Evolutionary conservation across 306 rosid genomes (phyloP).

Genomic region (Cicer judaicum): DNA sequence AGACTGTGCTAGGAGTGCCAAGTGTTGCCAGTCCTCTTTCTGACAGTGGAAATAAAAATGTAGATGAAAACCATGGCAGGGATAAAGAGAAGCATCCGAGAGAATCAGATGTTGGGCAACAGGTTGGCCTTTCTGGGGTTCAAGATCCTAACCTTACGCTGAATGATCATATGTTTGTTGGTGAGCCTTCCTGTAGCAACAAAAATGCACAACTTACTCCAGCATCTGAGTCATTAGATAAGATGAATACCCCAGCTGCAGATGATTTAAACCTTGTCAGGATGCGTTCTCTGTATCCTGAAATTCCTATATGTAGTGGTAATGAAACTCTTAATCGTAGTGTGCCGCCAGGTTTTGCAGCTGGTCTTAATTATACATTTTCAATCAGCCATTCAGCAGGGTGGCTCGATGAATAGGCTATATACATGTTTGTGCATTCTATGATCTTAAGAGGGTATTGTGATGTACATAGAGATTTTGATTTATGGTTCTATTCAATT

Average conservation of each 20-base stretch:
- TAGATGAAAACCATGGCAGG: neutral
- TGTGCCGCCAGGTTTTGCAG: conserved; percentile 53
- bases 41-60: conserved; percentile 40
- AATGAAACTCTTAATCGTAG: conserved; percentile 27
- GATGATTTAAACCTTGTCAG: conserved; percentile 55
- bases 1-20: conserved; percentile 22
- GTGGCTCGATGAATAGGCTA: conserved; percentile 67
- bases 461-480: neutral
- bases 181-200: conserved; percentile 29
- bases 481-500: neutral
- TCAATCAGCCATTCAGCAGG: conserved; percentile 61
- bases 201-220: conserved; percentile 42
- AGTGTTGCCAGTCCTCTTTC: conserved; percentile 24
- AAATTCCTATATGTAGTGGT: conserved; percentile 26
- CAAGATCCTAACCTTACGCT: neutral
- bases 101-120: conserved; percentile 45
- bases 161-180: neutral
- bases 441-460: neutral
- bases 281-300: conserved; percentile 42
- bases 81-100: conserved; percentile 42
- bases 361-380: conserved; percentile 49
- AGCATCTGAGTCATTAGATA: conserved; percentile 40
- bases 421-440: neutral
- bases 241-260: conserved; percentile 46
- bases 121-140: conserved; percentile 1